Evolutionary conservation across 768 basidiomycete species (phyloP), one percentile per base, ranked within the genome.

Genomic region (Mycena rosella): DNA sequence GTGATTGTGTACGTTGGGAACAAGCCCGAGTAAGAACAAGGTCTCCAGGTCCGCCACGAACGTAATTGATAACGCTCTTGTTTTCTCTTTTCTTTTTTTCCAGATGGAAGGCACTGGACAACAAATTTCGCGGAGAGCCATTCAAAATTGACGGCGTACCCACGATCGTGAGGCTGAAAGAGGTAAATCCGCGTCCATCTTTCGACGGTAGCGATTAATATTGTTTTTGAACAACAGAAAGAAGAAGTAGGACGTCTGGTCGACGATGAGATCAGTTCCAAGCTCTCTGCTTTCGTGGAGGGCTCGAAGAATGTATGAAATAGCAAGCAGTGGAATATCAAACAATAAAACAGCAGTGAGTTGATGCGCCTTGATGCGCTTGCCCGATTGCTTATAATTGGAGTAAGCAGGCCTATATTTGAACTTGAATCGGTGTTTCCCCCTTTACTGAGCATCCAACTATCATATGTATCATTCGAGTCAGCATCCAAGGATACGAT

Each of bases 1-100:
- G 74, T 88, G 60, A 81, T 94, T 49, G 83, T 93, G 34, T 91
- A 91, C 70, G 91, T 93, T 58, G 93, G 93, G 14, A 85, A 89
- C 75, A 84, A 78, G 71, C 64, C 83, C 58, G 85, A 88, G 93
- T 94, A 74, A 76, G 89, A 80, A 52, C 30, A n/a, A 52, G 20
- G 26, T 62, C 54, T 48, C 49, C n/a, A n/a, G n/a, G n/a, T n/a
- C n/a, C 40, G 32, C 66, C 26, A 18, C 52, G 18, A 29, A 26
- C 44, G 58, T 40, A 57, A 70, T 11, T 52, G 27, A 55, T 18
- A 57, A 32, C 11, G n/a, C n/a, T n/a, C n/a, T n/a, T n/a, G n/a
- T 60, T 20, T 56, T 32, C 20, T 6, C 32, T 34, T 34, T n/a
- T n/a, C n/a, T n/a, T 44, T 20, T 44, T 7, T 7, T 64, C n/a